Base-by-base conservation (phyloP, 192 early-diverging fungal species). In the Umbelopsis sp. region DNA sequence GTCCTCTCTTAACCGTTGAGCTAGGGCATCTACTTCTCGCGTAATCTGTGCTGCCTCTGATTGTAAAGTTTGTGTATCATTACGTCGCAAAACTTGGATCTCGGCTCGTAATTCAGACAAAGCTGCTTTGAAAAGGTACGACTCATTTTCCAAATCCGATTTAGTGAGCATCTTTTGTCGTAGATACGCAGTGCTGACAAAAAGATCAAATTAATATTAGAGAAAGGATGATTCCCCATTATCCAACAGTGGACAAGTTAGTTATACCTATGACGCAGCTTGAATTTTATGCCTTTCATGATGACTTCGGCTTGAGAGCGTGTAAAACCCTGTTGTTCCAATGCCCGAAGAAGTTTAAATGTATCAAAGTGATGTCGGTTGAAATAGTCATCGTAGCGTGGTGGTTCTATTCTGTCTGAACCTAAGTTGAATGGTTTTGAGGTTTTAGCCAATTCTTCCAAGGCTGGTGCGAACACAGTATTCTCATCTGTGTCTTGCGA, bases 131-230 rank as follows among this genome's bases (percentile, higher is more conserved):
- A 91, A 94, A 65, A 94, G 70, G 71, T 96, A 96, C 0, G 89
- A 82, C 69, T 93, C 88, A 80, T 96, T 97, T 34, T 95, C 95
- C 3, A 96, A 74, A 66, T 96, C 93, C 21, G 90, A 88, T 66
- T 84, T 89, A 0, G 89, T 90, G 59, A 96, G 69, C 77, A 91
- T 84, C 17, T 80, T 74, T 17, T 81, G 74, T 45, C 79, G 76
- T 47, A 91, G 65, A 12, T 56, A 75, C 12, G 86, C 74, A 8
- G 88, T 87, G 56, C 80, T 83, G 45, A 56, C 20, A 34, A 17
- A 22, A 9, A 72, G 22, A 26, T 17, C 1, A 3, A 5, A 26
- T 62, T 36, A 34, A 17, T 50, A 22, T 36, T 16, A 54, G 45
- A 41, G 17, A 45, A 16, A 47, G 36, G 9, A 44, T 45, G n/a